Evolutionary conservation across 164 flowering plant species (phyloP), one percentile per base, ranked within the genome.

Genomic region (Litsea cubeba): DNA sequence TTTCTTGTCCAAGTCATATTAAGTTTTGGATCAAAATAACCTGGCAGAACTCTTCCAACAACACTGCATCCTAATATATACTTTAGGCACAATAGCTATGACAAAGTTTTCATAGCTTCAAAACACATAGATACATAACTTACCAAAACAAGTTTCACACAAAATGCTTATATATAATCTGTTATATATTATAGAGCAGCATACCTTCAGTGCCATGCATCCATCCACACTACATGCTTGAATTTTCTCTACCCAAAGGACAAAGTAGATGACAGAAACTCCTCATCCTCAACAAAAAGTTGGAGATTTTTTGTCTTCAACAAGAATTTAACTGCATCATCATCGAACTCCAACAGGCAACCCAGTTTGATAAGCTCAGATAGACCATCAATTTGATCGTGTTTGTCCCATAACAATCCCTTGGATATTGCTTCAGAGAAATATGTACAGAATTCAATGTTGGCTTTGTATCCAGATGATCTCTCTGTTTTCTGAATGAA

Each of bases 221-320:
- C 23, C 11, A 20, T 14, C 10, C 22, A 60, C 22, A 60, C n/a
- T 18, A 18, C 7, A 60, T 60, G 63, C 63, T 17, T 60, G 23
- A 60, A 18, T 18, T 18, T 20, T 60, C 23, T 25, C 67, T 40
- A 60, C 5, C 4, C 40, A 23, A 54, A 35, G 54, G 57, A 22
- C 11, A 72, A 14, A 40, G 58, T 54, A 12, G 68, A 72, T 62
- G 50, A 30, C 4, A 62, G 50, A 73, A 82, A 84, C 60, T 80
- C 82, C 32, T 87, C 88, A 65, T 90, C 92, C 78, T 85, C 89
- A 60, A 24, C 24, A 70, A 79, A 85, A 12, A 87, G 79, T 70
- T 87, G 88, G 75, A 90, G 71, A 79, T 89, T 90, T 73, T 87
- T 88, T 28, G 81, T 83, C 80, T 82, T 84, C 88, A 87, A 69